Evolutionary conservation across 176 grass and related monocot species (phyloP).

Genomic region (Juncus inflexus): DNA sequence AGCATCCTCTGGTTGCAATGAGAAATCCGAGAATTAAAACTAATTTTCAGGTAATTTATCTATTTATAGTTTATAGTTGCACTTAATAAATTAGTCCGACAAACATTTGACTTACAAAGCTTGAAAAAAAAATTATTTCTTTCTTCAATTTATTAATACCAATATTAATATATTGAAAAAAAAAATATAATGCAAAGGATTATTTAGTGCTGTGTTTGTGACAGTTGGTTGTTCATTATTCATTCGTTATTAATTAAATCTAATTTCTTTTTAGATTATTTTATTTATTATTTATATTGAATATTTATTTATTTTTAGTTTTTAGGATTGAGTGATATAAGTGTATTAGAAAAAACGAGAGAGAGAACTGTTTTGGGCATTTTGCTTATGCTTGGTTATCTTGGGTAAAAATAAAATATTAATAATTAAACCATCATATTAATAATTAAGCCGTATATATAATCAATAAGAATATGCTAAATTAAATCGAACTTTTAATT

Average conservation of each 20-base stretch:
- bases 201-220: constrained; percentile 73
- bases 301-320: constrained; percentile 10
- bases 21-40: too few relatives aligned
- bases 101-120: too few relatives aligned
- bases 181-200: constrained; percentile 87
- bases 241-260: constrained; percentile 62
- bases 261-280: not conserved
- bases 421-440: not conserved
- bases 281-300: constrained; percentile 1
- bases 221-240: constrained; percentile 79
- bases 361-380: constrained; percentile 82
- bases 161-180: constrained; percentile 68
- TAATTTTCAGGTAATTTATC: too few relatives aligned
- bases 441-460: too few relatives aligned
- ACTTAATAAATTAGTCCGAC: too few relatives aligned
- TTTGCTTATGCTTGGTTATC: constrained; percentile 94
- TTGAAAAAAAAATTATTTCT: constrained; percentile 41
- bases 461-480: too few relatives aligned
- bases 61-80: too few relatives aligned
- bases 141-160: constrained; percentile 58
- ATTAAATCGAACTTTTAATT: too few relatives aligned
- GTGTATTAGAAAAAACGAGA: constrained; percentile 61
- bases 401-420: constrained; percentile 54
- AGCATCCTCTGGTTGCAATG: too few relatives aligned
- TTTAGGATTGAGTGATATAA: constrained; percentile 59